Evolutionary conservation across 2,329 filamentous ascomycete species (phyloP), one percentile per base, ranked within the genome.

Genomic region (Clarireedia hainanense): DNA sequence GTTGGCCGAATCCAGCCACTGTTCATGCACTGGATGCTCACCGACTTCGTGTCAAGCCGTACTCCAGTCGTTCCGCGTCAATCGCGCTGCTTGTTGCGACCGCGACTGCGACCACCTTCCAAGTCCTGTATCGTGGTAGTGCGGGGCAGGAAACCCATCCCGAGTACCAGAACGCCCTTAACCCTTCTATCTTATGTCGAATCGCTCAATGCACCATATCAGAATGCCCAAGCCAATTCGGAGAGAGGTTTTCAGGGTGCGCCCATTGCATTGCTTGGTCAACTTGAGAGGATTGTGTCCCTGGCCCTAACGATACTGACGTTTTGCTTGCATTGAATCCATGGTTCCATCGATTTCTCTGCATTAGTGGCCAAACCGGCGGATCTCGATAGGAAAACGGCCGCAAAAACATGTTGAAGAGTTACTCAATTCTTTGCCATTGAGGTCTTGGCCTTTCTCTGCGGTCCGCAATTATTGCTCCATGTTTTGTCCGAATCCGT

Each of bases 1-100:
- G 43, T 36, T 39, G 55, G 56, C 47, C 42, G 40, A 48, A 55
- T 64, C 62, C 66, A 69, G 66, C 66, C 68, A 68, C 64, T 61
- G 54, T 61, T 64, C 61, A 68, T 69, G 67, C 68, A 69, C 59
- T 63, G 60, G 61, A 59, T 57, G 61, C 66, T 69, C 67, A 67
- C 66, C 64, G 68, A 67, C 68, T 68, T 69, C 68, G 68, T 70
- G 68, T 69, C 67, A 69, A 69, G 63, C 62, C 63, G 48, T 67
- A 61, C 68, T 68, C 68, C 68, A 70, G 63, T 69, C 67, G 56
- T 67, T 66, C 63, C 61, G 57, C 58, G 62, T 53, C 62, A 64
- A 65, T 58, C 58, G 57, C 60, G 51, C 50, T 62, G 60, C 57
- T 57, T 47, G 57, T 61, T 58, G 60, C 60, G 52, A 45, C 30